phyloP scores from a whole-genome alignment of 805 yeast species.

The Wickerhamiella lipophila region DNA sequence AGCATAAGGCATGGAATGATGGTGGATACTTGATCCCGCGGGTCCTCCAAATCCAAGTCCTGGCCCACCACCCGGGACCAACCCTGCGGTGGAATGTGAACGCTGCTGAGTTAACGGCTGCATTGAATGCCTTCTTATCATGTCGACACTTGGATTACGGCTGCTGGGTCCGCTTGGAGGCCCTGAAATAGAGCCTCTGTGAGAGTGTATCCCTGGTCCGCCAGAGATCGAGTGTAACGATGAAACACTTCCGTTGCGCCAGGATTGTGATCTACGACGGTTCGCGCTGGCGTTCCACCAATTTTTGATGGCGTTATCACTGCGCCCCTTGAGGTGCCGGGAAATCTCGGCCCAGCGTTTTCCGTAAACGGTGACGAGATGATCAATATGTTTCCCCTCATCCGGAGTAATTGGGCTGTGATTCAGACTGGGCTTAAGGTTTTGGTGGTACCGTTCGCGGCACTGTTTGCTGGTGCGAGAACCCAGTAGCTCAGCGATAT shows the following conservation, averaged over 20 bases:
- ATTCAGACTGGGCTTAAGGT: conserved; percentile 71
- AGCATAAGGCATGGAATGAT: neutral
- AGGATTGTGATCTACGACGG: conserved; percentile 40
- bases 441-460: conserved; percentile 83
- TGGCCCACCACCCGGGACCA: conserved; percentile 1
- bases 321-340: conserved; percentile 70
- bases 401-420: conserved; percentile 72
- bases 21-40: neutral
- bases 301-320: conserved; percentile 84
- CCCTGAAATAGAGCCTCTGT: neutral
- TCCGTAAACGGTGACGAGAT: conserved; percentile 64
- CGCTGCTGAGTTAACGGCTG: neutral
- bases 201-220: neutral
- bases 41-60: neutral
- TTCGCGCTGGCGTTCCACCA: conserved; percentile 97
- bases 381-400: conserved; percentile 72
- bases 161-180: neutral
- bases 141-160: neutral
- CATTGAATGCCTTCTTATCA: neutral
- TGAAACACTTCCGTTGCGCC: conserved; percentile 2
- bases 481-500: conserved; percentile 58
- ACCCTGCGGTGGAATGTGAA: neutral
- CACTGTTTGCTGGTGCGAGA: conserved; percentile 86
- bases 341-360: conserved; percentile 92
- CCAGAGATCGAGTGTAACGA: neutral